Evolutionary conservation across 129 eudicot genomes (phyloP), one percentile per base, ranked within the genome.

Genomic region (Flaveria sonorensis): DNA sequence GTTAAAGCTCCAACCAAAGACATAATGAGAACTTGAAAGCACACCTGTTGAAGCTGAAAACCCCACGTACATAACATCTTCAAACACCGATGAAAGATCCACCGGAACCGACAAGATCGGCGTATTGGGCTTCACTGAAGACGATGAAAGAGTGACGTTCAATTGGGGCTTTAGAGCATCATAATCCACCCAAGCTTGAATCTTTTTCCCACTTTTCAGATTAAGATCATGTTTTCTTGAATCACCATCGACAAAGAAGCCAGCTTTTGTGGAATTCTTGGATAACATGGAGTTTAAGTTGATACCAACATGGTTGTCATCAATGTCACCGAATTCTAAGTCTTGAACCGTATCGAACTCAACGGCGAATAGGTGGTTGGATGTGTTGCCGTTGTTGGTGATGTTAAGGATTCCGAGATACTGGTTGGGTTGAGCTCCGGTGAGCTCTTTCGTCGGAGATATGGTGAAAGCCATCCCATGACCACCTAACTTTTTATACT

Each of bases 41-140:
- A 83, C 59, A 73, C 94, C 98, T 20, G 98, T 92, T 43, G 98
- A 90, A 48, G 96, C 87, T 73, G 95, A 90, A 73, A 92, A 90
- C 4, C 96, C 98, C 16, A 86, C 85, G 68, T 83, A 92, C 94
- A 88, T 88, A 40, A 8, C 48, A 50, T 90, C 94, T 68, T 77
- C 66, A 39, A 88, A 76, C 56, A 81, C 70, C 3, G 85, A 70
- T 1, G 96, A 85, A 1, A 92, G 87, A 70, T 92, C 91, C 13
- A 92, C 74, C 11, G 67, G 79, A 67, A 70, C 84, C 5, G 93
- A 84, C 68, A 92, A 82, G 26, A 89, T 74, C 11, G 93, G 79
- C 16, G 6, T 62, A 65, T 14, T 66, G 40, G 97, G 97, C 36
- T 89, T 92, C 4, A 77, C 10, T 13, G 89, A 76, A 63, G 78